Conservation (phyloP, 352 stramenopile genomes). For the Pythium sukuiense region DNA sequence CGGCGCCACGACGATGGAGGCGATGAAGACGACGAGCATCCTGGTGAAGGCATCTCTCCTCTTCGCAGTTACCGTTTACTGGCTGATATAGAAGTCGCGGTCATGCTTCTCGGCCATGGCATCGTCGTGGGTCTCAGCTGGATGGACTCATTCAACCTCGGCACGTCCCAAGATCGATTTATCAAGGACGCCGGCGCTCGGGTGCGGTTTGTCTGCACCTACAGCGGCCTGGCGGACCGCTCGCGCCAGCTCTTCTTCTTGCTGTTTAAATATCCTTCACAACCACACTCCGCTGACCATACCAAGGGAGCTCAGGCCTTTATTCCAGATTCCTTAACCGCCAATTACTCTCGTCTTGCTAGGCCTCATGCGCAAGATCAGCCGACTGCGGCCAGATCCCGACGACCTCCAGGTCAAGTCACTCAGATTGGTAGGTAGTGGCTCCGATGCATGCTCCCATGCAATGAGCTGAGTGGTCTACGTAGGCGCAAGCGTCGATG, state of each 20-base stretch:
- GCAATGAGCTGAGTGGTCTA: not conserved
- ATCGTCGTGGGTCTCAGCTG: conserved; percentile 60
- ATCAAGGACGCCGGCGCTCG: conserved; percentile 13
- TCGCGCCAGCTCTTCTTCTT: conserved; percentile 63
- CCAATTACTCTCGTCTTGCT: conserved; percentile 49
- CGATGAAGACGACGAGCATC: conserved; percentile 10
- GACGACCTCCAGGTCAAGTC: conserved; percentile 25
- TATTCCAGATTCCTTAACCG: conserved; percentile 10
- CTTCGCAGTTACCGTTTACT: conserved; percentile 13
- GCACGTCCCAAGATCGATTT: conserved; percentile 18
- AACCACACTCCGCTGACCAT: not conserved
- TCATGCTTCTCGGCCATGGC: conserved; percentile 50
- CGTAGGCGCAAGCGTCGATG: conserved; percentile 38
- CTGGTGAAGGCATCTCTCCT: not conserved
- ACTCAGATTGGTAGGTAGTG: conserved; percentile 25
- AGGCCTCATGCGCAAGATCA: conserved; percentile 48
- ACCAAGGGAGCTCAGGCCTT: not conserved
- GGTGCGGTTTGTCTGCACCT: conserved; percentile 45
- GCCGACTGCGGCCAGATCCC: conserved; percentile 17
- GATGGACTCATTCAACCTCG: conserved; percentile 64
- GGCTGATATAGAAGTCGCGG: conserved; percentile 40
- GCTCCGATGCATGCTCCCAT: no score
- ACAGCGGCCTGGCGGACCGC: conserved; percentile 53
- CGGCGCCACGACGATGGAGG: not conserved
- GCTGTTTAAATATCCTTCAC: conserved; percentile 77